Evolutionary conservation across 805 yeast species (phyloP), one percentile per base, ranked within the genome.

Genomic region (Saturnispora ahearnii): DNA sequence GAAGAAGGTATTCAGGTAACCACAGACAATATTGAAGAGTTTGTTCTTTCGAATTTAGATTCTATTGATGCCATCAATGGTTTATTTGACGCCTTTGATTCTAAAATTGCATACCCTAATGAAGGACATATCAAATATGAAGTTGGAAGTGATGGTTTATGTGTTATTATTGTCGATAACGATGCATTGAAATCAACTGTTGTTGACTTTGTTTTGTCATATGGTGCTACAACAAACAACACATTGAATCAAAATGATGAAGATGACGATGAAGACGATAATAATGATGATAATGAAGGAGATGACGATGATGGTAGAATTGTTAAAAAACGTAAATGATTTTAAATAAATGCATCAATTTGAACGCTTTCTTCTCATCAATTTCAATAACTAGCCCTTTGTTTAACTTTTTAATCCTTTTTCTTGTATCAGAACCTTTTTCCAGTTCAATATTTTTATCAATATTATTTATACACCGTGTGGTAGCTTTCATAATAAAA

Each of bases 61-160:
- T 65, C 67, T 21, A 67, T 78, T 38, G 73, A 71, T 54, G 73
- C 70, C 41, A 72, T 77, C 58, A 77, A 78, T 57, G 62, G 58
- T 31, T 77, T 78, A 53, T 78, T 78, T 54, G 81, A 78, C 55
- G 58, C 60, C 36, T 78, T 78, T 55, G 83, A 78, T 58, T 73
- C 67, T 37, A 60, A 62, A 24, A 67, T 78, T 13, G 79, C 82
- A 8, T 66, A 72, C 40, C 82, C 82, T 3, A 78, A 78, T 54
- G 78, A 77, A 53, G 75, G 72, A 4, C 70, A 72, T 52, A 71
- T 78, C 55, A 77, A 77, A 58, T 78, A 78, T 56, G 82, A 78
- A 53, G 81, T 77, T 2, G 82, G 82, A 4, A 74, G 79, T 46
- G 83, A 78, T 57, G 83, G 83, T 4, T 62, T 78, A 49, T 78